Evolutionary conservation across 257 asterid species (phyloP), one percentile per base, ranked within the genome.

Genomic region (Marsdenia floribunda): DNA sequence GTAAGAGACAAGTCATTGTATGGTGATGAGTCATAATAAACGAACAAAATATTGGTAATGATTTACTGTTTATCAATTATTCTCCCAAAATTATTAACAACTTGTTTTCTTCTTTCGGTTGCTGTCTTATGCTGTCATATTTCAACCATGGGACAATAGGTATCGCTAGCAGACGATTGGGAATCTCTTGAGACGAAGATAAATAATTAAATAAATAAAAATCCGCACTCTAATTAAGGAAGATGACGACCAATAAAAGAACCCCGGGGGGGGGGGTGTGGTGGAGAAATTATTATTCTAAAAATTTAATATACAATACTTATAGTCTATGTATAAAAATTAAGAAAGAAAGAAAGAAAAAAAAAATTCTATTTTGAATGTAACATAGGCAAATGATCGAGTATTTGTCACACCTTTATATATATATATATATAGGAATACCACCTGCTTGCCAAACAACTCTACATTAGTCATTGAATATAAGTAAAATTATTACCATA

Each of bases 121-220:
- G 26, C 52, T 35, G 44, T 74, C 76, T 75, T 16, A 19, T 61
- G 73, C 42, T 68, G 75, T 78, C 74, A 71, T 63, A 65, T 74
- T 38, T 70, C 76, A 75, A 29, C 54, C 66, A 70, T 6, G 50
- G 46, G 82, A 73, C 73, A 70, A 49, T 13, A 37, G 78, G 59
- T 18, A 46, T 52, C 42, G 72, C 26, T 63, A 52, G 22, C 44
- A 70, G 80, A 75, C 52, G 79, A 50, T 8, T 3, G 26, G 74
- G 73, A 75, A 52, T 63, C 70, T 75, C 40, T 9, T 22, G 35
- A 64, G 54, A 61, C 53, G 12, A 5, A 44, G 6, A 5, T 44
- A 19, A 46, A 22, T 35, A 26, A 49, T 50, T 64, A 69, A 46
- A 22, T 35, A 26, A 49, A 49, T 64, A 69, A 44, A 44, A 44